A percentile compares a stretch with the other conserved stretches of the same genome.
Evolutionary conservation across 257 asterid genomes (phyloP).

Genomic region (Datura wrightii): DNA sequence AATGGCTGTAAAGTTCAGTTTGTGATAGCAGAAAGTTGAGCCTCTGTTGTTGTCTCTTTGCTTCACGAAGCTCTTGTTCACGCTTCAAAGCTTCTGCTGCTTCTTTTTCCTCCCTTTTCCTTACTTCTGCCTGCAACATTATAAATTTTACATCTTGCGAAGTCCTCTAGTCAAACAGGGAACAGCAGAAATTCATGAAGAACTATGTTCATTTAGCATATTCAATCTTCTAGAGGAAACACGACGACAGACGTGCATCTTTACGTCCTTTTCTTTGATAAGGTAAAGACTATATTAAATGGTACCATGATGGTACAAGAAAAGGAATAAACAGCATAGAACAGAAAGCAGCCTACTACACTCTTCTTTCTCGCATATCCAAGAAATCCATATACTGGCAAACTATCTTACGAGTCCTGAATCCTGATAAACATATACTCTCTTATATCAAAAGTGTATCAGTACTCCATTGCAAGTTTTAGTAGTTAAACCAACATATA

Average conservation of each 20-base stretch:
- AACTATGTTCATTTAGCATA: slow-evolving; percentile 18
- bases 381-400: not conserved
- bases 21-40: slow-evolving; percentile 96
- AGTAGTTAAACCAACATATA: slow-evolving; percentile 13
- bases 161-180: slow-evolving; percentile 9
- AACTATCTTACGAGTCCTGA: not conserved
- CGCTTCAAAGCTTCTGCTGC: slow-evolving; percentile 99
- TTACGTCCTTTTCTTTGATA: not conserved
- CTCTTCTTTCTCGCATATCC: not conserved
- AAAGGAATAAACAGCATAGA: not conserved
- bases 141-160: slow-evolving; percentile 37
- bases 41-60: slow-evolving; percentile 97
- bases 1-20: slow-evolving; percentile 98
- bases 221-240: not conserved
- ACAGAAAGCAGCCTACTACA: slow-evolving; percentile 14
- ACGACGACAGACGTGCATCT: not conserved
- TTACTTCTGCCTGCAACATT: slow-evolving; percentile 80
- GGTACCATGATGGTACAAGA: not conserved
- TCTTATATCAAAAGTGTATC: slow-evolving; percentile 7
- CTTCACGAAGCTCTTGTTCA: slow-evolving; percentile 99
- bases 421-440: not conserved
- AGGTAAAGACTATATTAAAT: not conserved
- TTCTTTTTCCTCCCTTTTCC: slow-evolving; percentile 97
- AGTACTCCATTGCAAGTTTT: slow-evolving; percentile 19
- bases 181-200: slow-evolving; percentile 25